Evolutionary conservation across 768 basidiomycete genomes (phyloP).

Genomic region (Stropharia rugosoannulata): DNA sequence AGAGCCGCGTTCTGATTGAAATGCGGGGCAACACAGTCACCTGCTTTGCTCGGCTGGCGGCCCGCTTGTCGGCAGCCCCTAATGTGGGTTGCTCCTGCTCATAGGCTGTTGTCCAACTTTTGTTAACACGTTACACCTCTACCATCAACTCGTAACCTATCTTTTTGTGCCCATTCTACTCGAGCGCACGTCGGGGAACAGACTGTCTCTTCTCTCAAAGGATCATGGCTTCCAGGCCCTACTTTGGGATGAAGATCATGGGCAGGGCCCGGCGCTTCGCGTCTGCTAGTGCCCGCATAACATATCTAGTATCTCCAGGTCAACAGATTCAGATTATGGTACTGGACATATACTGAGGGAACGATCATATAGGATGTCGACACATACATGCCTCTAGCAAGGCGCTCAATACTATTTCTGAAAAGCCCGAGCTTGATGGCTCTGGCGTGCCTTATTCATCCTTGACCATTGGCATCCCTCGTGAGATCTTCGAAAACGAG

Average conservation of each 20-base stretch:
- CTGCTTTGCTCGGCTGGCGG: slow-evolving; percentile 8
- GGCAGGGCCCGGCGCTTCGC: slow-evolving; percentile 22
- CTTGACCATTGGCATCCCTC: slow-evolving; percentile 74
- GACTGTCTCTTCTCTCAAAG: slow-evolving; percentile 1
- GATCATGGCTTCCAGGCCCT: slow-evolving; percentile 31
- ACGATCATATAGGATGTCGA: slow-evolving; percentile 26
- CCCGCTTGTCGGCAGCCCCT: slow-evolving; percentile 3
- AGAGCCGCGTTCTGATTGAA: background rate
- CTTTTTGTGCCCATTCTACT: slow-evolving; percentile 4
- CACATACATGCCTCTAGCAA: slow-evolving; percentile 30
- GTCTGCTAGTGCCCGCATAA: slow-evolving; percentile 4
- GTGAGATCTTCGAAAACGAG: slow-evolving; percentile 76
- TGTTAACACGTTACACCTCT: slow-evolving; percentile 10
- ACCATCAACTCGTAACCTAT: slow-evolving; percentile 10
- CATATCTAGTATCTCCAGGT: slow-evolving; percentile 14
- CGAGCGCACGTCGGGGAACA: slow-evolving; percentile 11
- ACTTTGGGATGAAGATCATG: slow-evolving; percentile 24
- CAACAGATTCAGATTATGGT: background rate
- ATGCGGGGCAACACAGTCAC: slow-evolving; percentile 16
- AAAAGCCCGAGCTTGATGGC: slow-evolving; percentile 25
- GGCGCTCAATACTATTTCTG: slow-evolving; percentile 23
- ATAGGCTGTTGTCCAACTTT: background rate
- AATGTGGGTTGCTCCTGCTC: background rate
- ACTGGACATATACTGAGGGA: background rate
- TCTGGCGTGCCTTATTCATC: slow-evolving; percentile 63